phyloP scores from a whole-genome alignment of 345 rosid species.

The Lepidium aucheri region DNA sequence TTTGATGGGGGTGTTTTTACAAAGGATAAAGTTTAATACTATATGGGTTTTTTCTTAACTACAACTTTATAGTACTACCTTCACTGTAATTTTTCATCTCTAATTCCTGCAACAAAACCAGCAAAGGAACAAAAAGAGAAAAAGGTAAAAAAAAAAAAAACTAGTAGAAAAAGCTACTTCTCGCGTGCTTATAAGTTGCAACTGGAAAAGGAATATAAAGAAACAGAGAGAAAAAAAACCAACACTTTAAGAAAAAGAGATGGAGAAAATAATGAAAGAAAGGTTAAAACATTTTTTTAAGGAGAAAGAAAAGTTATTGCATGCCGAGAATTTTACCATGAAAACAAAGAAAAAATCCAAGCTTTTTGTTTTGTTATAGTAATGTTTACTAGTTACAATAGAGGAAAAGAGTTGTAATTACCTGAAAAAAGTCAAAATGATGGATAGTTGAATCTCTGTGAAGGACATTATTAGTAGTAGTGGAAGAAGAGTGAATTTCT shows the following conservation, averaged over 20 bases:
- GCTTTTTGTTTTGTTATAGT: neutral
- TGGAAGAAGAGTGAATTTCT: constrained; percentile 8
- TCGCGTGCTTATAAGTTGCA: constrained; percentile 30
- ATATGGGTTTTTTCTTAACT: neutral
- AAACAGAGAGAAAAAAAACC: constrained; percentile 9
- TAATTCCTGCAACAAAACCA: constrained; percentile 38
- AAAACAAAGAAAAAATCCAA: neutral
- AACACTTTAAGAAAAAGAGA: constrained; percentile 24
- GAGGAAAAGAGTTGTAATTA: neutral
- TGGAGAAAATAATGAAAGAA: constrained; percentile 9
- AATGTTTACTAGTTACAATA: neutral
- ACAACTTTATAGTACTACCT: neutral
- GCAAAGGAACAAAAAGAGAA: constrained; percentile 1
- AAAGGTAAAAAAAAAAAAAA: neutral
- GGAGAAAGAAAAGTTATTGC: constrained; percentile 9
- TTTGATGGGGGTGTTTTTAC: neutral
- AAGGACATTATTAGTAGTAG: constrained; percentile 17
- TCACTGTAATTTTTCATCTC: constrained; percentile 18
- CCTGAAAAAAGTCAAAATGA: constrained; percentile 22
- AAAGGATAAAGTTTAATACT: neutral
- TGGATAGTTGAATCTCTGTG: neutral
- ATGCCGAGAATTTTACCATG: constrained; percentile 13
- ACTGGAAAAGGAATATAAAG: constrained; percentile 5
- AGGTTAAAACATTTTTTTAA: constrained; percentile 7
- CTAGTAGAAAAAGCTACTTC: constrained; percentile 27